Evolutionary conservation across 108 stramenopile genomes (phyloP).

Genomic region (Pseudonitzschia delicatissima): DNA sequence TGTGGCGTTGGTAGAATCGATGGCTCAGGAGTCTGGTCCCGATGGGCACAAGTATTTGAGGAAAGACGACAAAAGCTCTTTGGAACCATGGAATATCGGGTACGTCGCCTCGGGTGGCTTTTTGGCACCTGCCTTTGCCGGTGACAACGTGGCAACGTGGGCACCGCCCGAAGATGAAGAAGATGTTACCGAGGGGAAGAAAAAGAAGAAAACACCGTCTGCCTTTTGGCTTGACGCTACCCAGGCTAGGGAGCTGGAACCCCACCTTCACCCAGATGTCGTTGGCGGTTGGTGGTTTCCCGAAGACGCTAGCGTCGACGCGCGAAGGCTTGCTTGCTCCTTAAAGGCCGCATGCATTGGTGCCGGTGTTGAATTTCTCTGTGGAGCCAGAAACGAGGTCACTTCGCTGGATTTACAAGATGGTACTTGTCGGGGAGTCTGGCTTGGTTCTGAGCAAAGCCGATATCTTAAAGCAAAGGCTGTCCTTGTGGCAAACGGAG

Average conservation of each 20-base stretch:
- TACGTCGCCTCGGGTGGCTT: slow-evolving; percentile 88
- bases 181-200: neutral
- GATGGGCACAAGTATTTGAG: slow-evolving; percentile 52
- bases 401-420: slow-evolving; percentile 53
- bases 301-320: slow-evolving; percentile 92
- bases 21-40: slow-evolving; percentile 60
- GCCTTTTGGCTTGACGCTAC: slow-evolving; percentile 81
- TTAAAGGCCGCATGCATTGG: slow-evolving; percentile 74
- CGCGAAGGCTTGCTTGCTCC: slow-evolving; percentile 64
- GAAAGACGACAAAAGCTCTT: neutral
- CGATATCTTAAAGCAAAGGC: slow-evolving; percentile 47
- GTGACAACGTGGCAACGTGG: slow-evolving; percentile 87
- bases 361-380: slow-evolving; percentile 80
- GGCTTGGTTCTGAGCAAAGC: slow-evolving; percentile 49
- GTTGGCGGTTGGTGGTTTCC: slow-evolving; percentile 97
- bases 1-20: slow-evolving; percentile 55
- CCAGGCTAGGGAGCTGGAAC: slow-evolving; percentile 86
- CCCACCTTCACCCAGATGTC: slow-evolving; percentile 64
- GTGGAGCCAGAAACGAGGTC: slow-evolving; percentile 61
- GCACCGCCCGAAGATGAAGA: slow-evolving; percentile 64
- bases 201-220: neutral
- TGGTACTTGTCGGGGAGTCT: slow-evolving; percentile 51
- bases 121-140: slow-evolving; percentile 90
- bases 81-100: slow-evolving; percentile 68
- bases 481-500: slow-evolving; percentile 83